phyloP scores from a whole-genome alignment of 2,329 filamentous ascomycete genomes.

The Lecanicillium sp. region DNA sequence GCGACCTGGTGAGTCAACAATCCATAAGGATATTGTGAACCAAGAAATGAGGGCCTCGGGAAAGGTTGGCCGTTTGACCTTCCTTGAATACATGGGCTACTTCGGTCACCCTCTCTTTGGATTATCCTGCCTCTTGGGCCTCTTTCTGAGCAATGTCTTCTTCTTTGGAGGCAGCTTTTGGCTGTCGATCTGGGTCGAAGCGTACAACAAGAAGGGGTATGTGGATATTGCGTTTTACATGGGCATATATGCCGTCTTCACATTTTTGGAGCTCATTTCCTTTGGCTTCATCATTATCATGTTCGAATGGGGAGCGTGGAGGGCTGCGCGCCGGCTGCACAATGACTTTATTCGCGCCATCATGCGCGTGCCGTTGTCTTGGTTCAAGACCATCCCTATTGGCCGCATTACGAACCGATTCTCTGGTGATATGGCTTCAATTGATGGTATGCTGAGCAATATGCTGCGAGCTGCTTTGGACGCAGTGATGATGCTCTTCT shows the following conservation, averaged over 20 bases:
- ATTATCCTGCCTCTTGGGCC: constrained; percentile 27
- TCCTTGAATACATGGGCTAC: constrained; percentile 43
- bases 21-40: constrained; percentile 33
- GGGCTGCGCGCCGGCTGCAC: constrained; percentile 46
- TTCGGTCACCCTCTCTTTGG: constrained; percentile 40
- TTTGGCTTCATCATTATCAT: constrained; percentile 34
- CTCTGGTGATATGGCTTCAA: constrained; percentile 48
- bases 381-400: constrained; percentile 47
- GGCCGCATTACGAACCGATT: constrained; percentile 49
- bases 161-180: constrained; percentile 37
- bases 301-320: constrained; percentile 49
- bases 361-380: constrained; percentile 46
- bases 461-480: constrained; percentile 38
- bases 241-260: constrained; percentile 41
- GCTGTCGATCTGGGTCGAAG: constrained; percentile 48
- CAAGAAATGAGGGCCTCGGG: constrained; percentile 41
- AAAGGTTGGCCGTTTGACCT: constrained; percentile 34
- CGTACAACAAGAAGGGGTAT: constrained; percentile 34
- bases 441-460: constrained; percentile 39
- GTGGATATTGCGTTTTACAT: constrained; percentile 43
- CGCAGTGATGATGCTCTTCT: constrained; percentile 31
- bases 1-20: no score
- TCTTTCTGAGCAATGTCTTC: constrained; percentile 32
- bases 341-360: constrained; percentile 43
- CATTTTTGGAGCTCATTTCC: constrained; percentile 33